These are phyloP conservation scores for Ascochyta fabae DNA, from an alignment of 2,329 filamentous ascomycete species.

Conservation along the genomic window DNA sequence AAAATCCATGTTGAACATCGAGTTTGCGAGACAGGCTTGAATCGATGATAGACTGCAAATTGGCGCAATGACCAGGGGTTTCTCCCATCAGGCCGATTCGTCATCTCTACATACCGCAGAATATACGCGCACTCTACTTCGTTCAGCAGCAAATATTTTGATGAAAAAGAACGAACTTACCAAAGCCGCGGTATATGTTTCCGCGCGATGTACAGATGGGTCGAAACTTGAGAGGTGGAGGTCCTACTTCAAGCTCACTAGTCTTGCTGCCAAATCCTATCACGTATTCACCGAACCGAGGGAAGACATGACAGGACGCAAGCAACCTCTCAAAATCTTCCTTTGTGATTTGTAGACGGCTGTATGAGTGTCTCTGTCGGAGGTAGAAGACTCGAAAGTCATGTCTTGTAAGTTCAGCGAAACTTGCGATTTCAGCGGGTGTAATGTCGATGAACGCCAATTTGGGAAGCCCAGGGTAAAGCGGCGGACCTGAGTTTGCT, in stretches of 20 bases:
- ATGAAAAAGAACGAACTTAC: background rate
- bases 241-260: slow-evolving; percentile 25
- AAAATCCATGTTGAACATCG: slow-evolving; percentile 7
- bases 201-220: background rate
- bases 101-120: slow-evolving; percentile 3
- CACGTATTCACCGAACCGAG: slow-evolving; percentile 28
- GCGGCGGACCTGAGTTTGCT: background rate
- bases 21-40: background rate
- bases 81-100: slow-evolving; percentile 1
- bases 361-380: slow-evolving; percentile 24
- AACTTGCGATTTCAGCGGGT: background rate
- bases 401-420: slow-evolving; percentile 14
- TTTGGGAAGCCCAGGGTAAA: background rate
- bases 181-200: background rate
- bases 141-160: background rate
- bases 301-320: slow-evolving; percentile 24
- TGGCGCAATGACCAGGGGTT: slow-evolving; percentile 25
- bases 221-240: slow-evolving; percentile 22
- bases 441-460: background rate
- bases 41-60: slow-evolving; percentile 25
- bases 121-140: slow-evolving; percentile 8
- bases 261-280: slow-evolving; percentile 21
- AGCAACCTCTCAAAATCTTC: slow-evolving; percentile 2
- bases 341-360: slow-evolving; percentile 28
- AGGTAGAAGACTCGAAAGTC: slow-evolving; percentile 32